phyloP scores from a whole-genome alignment of 306 rosid genomes.

The Cucurbita ficifolia region DNA sequence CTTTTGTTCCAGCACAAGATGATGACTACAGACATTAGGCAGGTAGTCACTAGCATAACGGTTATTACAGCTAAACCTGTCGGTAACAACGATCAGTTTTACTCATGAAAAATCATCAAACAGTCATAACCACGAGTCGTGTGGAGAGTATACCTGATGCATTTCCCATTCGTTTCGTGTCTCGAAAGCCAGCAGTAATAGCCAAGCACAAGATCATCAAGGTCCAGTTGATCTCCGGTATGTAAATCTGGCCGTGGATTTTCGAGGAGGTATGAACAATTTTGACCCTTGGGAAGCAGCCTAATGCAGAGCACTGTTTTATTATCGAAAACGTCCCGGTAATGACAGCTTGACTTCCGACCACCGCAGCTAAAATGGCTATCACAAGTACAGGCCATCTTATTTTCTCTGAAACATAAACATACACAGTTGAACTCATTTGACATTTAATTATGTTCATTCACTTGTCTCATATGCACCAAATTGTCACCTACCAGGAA shows the following conservation, averaged over 20 bases:
- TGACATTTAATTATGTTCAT: not conserved
- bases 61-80: slow-evolving; percentile 96
- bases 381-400: slow-evolving; percentile 90
- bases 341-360: slow-evolving; percentile 94
- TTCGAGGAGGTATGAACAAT: slow-evolving; percentile 78
- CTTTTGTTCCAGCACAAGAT: slow-evolving; percentile 82
- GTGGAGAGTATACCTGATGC: slow-evolving; percentile 43
- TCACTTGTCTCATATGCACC: not conserved
- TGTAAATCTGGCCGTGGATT: slow-evolving; percentile 87
- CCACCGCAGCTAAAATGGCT: slow-evolving; percentile 93
- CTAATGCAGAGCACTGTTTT: slow-evolving; percentile 78
- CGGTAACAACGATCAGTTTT: slow-evolving; percentile 7
- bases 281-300: slow-evolving; percentile 86
- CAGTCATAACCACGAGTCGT: not conserved
- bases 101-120: not conserved
- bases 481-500: slow-evolving; percentile 52
- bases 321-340: slow-evolving; percentile 93
- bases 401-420: slow-evolving; percentile 33
- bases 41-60: slow-evolving; percentile 87
- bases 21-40: slow-evolving; percentile 93
- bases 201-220: slow-evolving; percentile 78
- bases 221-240: slow-evolving; percentile 89
- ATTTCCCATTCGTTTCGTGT: slow-evolving; percentile 94
- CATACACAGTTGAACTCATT: not conserved
- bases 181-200: slow-evolving; percentile 75